Percentiles rank a stretch among this genome's conserved stretches.
phyloP scores from a whole-genome alignment of 2,329 filamentous ascomycete species.

The Drechslera avenae region DNA sequence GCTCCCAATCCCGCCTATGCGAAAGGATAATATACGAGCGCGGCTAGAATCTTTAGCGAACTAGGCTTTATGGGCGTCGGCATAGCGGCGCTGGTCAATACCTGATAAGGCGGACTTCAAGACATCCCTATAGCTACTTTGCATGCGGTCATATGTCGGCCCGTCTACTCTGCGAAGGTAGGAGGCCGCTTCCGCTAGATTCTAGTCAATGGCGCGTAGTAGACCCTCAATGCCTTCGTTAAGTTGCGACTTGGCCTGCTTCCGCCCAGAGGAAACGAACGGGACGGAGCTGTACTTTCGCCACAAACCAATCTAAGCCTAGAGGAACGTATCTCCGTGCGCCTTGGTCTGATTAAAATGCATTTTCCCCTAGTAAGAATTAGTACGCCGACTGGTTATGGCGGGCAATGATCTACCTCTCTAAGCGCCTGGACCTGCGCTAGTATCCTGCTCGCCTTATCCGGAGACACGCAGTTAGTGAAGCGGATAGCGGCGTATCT shows the following conservation, averaged over 20 bases:
- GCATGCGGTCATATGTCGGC: neutral
- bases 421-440: neutral
- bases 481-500: slow-evolving; percentile 3
- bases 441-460: neutral
- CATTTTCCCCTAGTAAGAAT: neutral
- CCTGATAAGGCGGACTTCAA: neutral
- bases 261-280: neutral
- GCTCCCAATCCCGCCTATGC: neutral
- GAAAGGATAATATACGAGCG: neutral
- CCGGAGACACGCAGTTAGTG: neutral
- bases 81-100: neutral
- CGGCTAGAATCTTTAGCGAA: neutral
- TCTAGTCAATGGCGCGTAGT: neutral
- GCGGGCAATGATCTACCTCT: neutral
- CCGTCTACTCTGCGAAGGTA: neutral
- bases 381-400: neutral
- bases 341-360: neutral
- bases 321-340: slow-evolving; percentile 12
- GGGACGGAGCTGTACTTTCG: neutral
- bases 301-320: slow-evolving; percentile 15
- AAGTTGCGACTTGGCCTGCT: neutral
- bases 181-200: neutral
- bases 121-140: neutral
- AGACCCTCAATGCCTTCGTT: neutral
- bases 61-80: neutral